These are phyloP conservation scores for Hyaloscypha bicolor DNA, from an alignment of 495 filamentous ascomycete genomes.

Conservation along the genomic window DNA sequence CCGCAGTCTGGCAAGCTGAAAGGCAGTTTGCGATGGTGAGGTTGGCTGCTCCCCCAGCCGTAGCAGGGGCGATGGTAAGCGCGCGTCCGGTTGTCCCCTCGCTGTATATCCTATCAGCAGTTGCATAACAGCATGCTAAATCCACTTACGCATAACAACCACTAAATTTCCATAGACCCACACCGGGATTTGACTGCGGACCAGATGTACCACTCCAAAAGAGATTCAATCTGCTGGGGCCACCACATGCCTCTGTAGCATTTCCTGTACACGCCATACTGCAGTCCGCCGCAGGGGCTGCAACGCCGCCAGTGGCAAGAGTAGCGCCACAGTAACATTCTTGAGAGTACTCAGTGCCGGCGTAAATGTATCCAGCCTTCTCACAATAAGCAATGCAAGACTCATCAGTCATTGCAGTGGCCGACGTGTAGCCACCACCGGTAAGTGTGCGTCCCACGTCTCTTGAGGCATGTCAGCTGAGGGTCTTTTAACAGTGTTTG, in stretches of 20 bases:
- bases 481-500: not conserved
- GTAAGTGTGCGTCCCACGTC: constrained; percentile 22
- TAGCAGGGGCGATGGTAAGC: constrained; percentile 14
- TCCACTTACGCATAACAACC: constrained; percentile 38
- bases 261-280: constrained; percentile 25
- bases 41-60: constrained; percentile 18
- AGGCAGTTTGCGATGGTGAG: constrained; percentile 45
- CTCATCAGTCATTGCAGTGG: constrained; percentile 43
- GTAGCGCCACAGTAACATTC: constrained; percentile 24
- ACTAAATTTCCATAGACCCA: constrained; percentile 11
- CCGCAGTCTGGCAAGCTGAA: constrained; percentile 42
- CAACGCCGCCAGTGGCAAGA: not conserved
- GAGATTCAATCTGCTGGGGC: constrained; percentile 36
- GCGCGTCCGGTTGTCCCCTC: constrained; percentile 25
- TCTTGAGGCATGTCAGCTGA: not conserved
- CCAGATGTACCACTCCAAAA: constrained; percentile 21
- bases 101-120: constrained; percentile 5
- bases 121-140: constrained; percentile 25
- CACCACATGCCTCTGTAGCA: constrained; percentile 31
- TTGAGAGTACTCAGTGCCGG: constrained; percentile 42
- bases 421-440: constrained; percentile 9
- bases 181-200: constrained; percentile 19
- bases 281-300: not conserved
- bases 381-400: constrained; percentile 42
- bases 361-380: constrained; percentile 37